Percentiles rank a stretch among this genome's conserved stretches.
Conservation (phyloP, 1,139 yeast genomes). For the Pichia terricola region DNA sequence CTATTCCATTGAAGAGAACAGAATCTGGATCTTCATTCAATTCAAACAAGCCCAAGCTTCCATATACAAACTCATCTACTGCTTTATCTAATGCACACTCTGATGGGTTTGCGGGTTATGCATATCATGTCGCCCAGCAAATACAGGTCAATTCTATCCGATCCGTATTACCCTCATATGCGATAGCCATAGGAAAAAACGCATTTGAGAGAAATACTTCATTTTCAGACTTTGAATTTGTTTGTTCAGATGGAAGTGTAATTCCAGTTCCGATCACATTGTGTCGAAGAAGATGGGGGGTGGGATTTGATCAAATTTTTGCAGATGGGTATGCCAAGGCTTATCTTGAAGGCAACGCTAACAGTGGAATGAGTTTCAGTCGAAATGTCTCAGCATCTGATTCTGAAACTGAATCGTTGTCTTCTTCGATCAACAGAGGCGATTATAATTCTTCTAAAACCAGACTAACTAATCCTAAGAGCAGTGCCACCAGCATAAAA, state of each 20-base stretch:
- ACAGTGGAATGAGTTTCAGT: too few relatives aligned
- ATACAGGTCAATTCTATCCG: constrained; percentile 55
- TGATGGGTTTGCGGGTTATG: constrained; percentile 49
- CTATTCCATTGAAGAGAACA: too few relatives aligned
- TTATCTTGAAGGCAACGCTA: constrained; percentile 31
- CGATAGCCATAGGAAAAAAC: constrained; percentile 66
- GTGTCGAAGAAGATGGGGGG: constrained; percentile 67
- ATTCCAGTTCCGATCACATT: constrained; percentile 52
- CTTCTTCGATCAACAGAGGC: background rate
- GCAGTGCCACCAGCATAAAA: too few relatives aligned
- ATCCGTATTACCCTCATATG: constrained; percentile 65
- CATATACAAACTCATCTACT: too few relatives aligned
- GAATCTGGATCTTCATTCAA: too few relatives aligned
- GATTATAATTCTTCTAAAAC: too few relatives aligned
- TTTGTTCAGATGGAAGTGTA: constrained; percentile 57
- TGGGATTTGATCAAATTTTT: constrained; percentile 50
- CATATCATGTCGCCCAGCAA: constrained; percentile 69
- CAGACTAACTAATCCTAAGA: too few relatives aligned
- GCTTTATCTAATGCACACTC: too few relatives aligned
- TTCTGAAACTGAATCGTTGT: background rate
- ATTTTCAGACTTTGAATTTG: constrained; percentile 61
- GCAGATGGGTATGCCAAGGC: constrained; percentile 57
- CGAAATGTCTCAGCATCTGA: background rate
- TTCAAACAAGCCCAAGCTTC: too few relatives aligned
- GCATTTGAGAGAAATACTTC: constrained; percentile 60